Base-by-base conservation (phyloP, 805 yeast genomes). In the Teunomyces barrocoloradensis region DNA sequence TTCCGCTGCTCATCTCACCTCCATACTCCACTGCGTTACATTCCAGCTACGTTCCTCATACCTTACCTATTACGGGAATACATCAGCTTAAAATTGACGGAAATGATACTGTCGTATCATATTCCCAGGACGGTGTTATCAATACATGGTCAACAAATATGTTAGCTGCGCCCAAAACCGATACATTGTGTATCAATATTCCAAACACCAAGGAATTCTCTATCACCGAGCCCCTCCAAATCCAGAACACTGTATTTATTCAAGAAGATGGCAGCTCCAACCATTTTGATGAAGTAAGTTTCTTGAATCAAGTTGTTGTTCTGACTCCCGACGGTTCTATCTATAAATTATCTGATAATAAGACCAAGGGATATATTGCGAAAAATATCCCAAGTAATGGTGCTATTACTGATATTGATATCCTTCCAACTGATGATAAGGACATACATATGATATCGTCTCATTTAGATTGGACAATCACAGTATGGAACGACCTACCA, bases 131-230 rank as follows among this genome's bases (percentile, higher is more conserved):
- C 28, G 73, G 72, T 0, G 42, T 60, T 4, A 46, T 69, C 6
- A 67, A 68, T 41, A 46, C 57, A 3, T 69, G 74, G 74, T 67
- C 73, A 2, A 51, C 64, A 10, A 68, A 60, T 46, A 50, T 68
- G 25, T 51, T 69, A 15, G 69, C 64, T 20, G 43, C 60, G 6
- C 74, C 74, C 2, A 57, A 53, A 43, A 43, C 51, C 13, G 53
- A 56, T 18, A 46, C 62, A 2, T 40, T 58, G 3, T 46, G n/a
- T 44, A 27, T 30, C 37, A 47, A 10, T 53, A 54, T 6, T 42
- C 43, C 23, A 36, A 42, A 23, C 35, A 44, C 27, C 42, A 43
- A 36, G 55, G 50, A 13, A 42, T 43, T 20, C 17, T 45, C 50
- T 21, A 13, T 45, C 15, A 43, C 47, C 21, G 51, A 48, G 5